Percentiles rank a stretch among this genome's conserved stretches.
These are phyloP conservation scores for Trapa incisa DNA, from an alignment of 345 rosid species.

Conservation along the genomic window DNA sequence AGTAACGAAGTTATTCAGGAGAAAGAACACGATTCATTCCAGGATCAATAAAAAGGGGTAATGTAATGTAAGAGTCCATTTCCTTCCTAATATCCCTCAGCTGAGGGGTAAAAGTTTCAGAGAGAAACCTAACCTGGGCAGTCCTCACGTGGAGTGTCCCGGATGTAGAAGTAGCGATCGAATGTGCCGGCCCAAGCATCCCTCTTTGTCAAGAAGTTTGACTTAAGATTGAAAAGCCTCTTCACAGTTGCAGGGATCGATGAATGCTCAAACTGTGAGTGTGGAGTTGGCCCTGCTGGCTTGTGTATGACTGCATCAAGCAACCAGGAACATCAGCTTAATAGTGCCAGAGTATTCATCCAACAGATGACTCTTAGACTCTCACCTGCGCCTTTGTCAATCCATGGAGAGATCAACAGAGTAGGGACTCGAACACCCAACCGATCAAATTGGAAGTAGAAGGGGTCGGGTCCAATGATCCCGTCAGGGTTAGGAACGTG, in stretches of 20 bases:
- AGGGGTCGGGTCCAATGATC: constrained; percentile 80
- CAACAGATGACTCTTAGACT: not conserved
- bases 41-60: too few relatives aligned
- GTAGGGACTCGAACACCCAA: constrained; percentile 95
- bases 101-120: not conserved
- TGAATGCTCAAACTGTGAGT: constrained; percentile 85
- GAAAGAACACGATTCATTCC: not conserved
- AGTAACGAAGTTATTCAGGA: not conserved
- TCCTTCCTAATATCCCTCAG: not conserved
- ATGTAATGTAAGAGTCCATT: not conserved
- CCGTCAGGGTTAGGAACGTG: constrained; percentile 93
- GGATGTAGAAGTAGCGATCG: constrained; percentile 57
- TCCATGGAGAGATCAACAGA: constrained; percentile 76
- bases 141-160: constrained; percentile 74
- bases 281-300: constrained; percentile 72
- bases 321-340: not conserved
- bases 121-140: constrained; percentile 91
- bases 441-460: constrained; percentile 72
- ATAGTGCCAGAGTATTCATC: not conserved
- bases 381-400: constrained; percentile 87
- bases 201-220: constrained; percentile 84
- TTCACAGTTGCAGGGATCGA: constrained; percentile 94
- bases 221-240: constrained; percentile 82
- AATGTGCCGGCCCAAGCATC: constrained; percentile 99
- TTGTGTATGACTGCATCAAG: constrained; percentile 64